Conservation (phyloP, 495 filamentous ascomycete genomes). For the Hypomontagnella monticulosa region DNA sequence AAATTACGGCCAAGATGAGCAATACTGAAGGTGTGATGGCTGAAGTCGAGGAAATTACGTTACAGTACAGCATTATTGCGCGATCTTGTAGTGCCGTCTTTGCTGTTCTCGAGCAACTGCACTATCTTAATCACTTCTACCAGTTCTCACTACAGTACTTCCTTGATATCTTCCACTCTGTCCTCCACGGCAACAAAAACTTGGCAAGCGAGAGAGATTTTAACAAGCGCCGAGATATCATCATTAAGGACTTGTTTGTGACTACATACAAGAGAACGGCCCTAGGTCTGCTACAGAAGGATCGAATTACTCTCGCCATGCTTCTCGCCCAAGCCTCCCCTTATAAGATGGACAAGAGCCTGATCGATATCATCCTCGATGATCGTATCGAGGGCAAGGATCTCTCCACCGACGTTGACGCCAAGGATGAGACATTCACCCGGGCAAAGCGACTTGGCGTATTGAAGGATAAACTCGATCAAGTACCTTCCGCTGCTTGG, state of each 20-base stretch:
- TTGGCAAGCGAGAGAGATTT: conserved; percentile 78
- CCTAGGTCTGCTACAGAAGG: conserved; percentile 90
- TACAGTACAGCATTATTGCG: conserved; percentile 91
- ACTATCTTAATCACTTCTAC: conserved; percentile 99
- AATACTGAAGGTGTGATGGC: conserved; percentile 98
- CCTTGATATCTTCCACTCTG: conserved; percentile 93
- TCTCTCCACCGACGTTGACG: conserved; percentile 72
- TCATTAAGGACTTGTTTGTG: conserved; percentile 87
- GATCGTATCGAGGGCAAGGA: conserved; percentile 78
- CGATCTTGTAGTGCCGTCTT: conserved; percentile 96
- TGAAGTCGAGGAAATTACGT: conserved; percentile 93
- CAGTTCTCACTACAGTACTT: conserved; percentile 99
- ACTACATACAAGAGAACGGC: conserved; percentile 94
- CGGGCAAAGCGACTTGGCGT: conserved; percentile 72
- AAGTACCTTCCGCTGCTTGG: conserved; percentile 72
- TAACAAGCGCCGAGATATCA: conserved; percentile 80
- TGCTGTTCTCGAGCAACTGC: conserved; percentile 94
- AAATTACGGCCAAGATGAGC: conserved; percentile 94
- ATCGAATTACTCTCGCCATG: conserved; percentile 94
- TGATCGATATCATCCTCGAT: conserved; percentile 89
- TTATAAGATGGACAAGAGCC: conserved; percentile 88
- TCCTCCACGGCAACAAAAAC: conserved; percentile 82
- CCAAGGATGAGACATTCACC: conserved; percentile 73
- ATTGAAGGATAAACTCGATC: conserved; percentile 77
- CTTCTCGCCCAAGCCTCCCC: conserved; percentile 93